A percentile compares a stretch with the other conserved stretches of the same genome.
Evolutionary conservation across 257 asterid genomes (phyloP).

Genomic region (Phtheirospermum japonicum): DNA sequence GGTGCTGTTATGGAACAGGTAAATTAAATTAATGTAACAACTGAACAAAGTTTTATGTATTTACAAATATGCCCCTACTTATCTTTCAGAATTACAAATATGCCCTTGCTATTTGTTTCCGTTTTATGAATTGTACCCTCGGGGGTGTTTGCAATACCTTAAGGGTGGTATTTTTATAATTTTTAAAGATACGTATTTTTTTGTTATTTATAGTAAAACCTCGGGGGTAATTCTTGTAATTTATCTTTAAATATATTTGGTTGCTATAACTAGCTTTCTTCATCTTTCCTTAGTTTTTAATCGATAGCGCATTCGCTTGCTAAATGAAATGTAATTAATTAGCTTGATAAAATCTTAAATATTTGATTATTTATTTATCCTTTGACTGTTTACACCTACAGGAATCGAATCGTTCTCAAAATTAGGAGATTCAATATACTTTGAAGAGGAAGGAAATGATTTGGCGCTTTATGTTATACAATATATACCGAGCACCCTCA

Average conservation of each 20-base stretch:
- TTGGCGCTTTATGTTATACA: conserved; percentile 67
- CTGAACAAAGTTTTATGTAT: not conserved
- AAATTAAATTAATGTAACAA: not conserved
- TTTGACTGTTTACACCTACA: conserved; percentile 23
- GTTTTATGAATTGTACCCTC: not conserved
- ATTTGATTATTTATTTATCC: not conserved
- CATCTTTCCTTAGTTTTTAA: too few species aligned
- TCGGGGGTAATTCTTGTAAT: too few species aligned
- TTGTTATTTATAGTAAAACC: too few species aligned
- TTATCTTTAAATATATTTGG: too few species aligned
- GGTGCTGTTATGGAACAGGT: conserved; percentile 99
- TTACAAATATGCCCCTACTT: not conserved
- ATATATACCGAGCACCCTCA: conserved; percentile 66
- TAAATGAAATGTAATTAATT: not conserved
- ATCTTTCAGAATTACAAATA: not conserved
- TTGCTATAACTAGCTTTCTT: too few species aligned
- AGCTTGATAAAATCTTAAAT: too few species aligned
- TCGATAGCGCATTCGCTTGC: too few species aligned
- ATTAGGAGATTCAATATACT: conserved; percentile 92
- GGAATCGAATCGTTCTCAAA: conserved; percentile 94
- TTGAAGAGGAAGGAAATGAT: conserved; percentile 61
- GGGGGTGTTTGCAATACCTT: not conserved
- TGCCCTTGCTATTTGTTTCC: not conserved
- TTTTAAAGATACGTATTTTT: too few species aligned
- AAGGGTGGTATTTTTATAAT: too few species aligned